phyloP scores from a whole-genome alignment of 768 basidiomycete species.

The Pholiota molesta region DNA sequence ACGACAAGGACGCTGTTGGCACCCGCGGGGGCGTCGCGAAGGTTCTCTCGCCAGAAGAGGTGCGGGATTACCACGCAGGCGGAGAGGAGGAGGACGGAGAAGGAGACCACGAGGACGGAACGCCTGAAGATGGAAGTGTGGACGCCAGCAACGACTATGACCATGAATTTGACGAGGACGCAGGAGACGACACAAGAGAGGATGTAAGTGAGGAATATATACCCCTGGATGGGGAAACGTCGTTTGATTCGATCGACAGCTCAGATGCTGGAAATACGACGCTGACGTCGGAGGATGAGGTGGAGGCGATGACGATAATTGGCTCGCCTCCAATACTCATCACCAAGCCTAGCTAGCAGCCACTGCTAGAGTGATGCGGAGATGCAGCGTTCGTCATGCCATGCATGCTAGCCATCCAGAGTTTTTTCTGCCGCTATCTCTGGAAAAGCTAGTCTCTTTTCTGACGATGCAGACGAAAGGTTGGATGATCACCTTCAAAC shows the following conservation, averaged over 20 bases:
- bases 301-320: slow-evolving; percentile 36
- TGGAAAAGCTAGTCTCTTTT: no score
- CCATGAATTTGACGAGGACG: background rate
- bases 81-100: slow-evolving; percentile 30
- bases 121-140: background rate
- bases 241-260: background rate
- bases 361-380: background rate
- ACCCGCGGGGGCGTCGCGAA: slow-evolving; percentile 53
- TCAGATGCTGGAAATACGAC: slow-evolving; percentile 10
- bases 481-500: no score
- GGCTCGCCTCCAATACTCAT: slow-evolving; percentile 40
- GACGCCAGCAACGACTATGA: background rate
- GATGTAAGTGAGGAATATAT: background rate
- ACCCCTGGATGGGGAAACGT: slow-evolving; percentile 1
- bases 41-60: slow-evolving; percentile 75
- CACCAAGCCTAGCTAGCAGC: slow-evolving; percentile 33
- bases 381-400: background rate
- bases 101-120: slow-evolving; percentile 29
- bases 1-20: slow-evolving; percentile 52
- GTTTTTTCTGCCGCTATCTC: no score
- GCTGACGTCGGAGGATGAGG: slow-evolving; percentile 43
- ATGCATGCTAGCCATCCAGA: background rate
- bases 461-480: no score
- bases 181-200: background rate
- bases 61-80: slow-evolving; percentile 57